phyloP scores from a whole-genome alignment of 2,329 filamentous ascomycete species.

The Aureobasidium namibiae region DNA sequence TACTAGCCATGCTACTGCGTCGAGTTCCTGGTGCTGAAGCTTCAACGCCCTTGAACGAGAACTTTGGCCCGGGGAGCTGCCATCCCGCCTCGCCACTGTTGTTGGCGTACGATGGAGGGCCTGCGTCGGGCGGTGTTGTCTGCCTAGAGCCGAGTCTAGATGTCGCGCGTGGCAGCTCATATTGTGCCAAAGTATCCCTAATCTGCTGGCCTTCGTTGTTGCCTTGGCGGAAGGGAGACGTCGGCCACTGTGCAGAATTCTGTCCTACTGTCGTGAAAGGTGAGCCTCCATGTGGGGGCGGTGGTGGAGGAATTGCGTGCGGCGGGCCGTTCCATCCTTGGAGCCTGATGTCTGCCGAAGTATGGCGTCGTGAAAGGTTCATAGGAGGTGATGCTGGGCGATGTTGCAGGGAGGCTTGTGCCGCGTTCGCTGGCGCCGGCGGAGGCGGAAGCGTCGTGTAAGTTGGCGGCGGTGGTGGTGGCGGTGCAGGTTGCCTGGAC shows the following conservation, averaged over 20 bases:
- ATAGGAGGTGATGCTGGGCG: slow-evolving; percentile 43
- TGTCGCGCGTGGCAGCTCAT: slow-evolving; percentile 52
- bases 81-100: slow-evolving; percentile 48
- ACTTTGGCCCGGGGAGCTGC: slow-evolving; percentile 44
- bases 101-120: slow-evolving; percentile 34
- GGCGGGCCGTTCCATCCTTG: slow-evolving; percentile 64
- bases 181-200: slow-evolving; percentile 54
- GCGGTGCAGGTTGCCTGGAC: slow-evolving; percentile 61
- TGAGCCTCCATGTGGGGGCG: slow-evolving; percentile 41
- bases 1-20: slow-evolving; percentile 63
- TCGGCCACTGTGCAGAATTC: slow-evolving; percentile 56
- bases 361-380: slow-evolving; percentile 76
- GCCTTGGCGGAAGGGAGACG: slow-evolving; percentile 50
- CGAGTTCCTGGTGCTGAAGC: slow-evolving; percentile 55
- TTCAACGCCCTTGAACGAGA: slow-evolving; percentile 41
- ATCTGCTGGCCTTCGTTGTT: slow-evolving; percentile 52
- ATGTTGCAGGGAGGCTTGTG: slow-evolving; percentile 34
- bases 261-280: slow-evolving; percentile 56
- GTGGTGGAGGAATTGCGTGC: slow-evolving; percentile 1
- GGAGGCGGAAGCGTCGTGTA: slow-evolving; percentile 44
- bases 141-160: slow-evolving; percentile 41
- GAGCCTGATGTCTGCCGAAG: slow-evolving; percentile 84
- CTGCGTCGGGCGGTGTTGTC: slow-evolving; percentile 36
- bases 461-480: slow-evolving; percentile 41
- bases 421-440: slow-evolving; percentile 49